Conservation (phyloP, 805 yeast genomes). For the Candida ortonii region DNA sequence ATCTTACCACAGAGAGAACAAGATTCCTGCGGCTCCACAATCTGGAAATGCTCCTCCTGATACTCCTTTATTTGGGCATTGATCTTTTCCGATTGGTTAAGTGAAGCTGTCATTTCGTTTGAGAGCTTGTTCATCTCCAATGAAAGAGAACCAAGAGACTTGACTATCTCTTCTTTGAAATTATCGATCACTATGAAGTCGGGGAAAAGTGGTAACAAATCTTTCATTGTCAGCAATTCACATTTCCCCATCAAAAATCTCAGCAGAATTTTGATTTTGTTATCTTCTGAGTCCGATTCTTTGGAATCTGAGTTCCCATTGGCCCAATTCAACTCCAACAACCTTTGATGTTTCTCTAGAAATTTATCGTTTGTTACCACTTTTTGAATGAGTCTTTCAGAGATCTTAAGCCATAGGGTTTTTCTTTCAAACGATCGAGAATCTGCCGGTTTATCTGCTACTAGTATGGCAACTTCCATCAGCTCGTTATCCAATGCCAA, state of each 20-base stretch:
- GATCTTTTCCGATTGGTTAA: slow-evolving; percentile 56
- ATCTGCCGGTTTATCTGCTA: slow-evolving; percentile 50
- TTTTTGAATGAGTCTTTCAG: slow-evolving; percentile 44
- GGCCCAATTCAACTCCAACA: slow-evolving; percentile 16
- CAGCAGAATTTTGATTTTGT: slow-evolving; percentile 32
- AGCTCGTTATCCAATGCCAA: slow-evolving; percentile 64
- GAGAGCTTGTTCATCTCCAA: slow-evolving; percentile 61
- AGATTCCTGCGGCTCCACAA: slow-evolving; percentile 79
- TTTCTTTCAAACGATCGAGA: slow-evolving; percentile 48
- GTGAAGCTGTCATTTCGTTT: slow-evolving; percentile 71
- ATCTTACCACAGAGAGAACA: slow-evolving; percentile 73
- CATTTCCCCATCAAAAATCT: slow-evolving; percentile 42
- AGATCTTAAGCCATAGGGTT: slow-evolving; percentile 69
- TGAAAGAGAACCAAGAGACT: slow-evolving; percentile 74
- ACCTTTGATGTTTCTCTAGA: slow-evolving; percentile 20
- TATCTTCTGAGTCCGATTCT: slow-evolving; percentile 31
- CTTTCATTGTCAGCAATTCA: slow-evolving; percentile 65
- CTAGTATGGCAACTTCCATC: slow-evolving; percentile 53
- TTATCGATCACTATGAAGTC: slow-evolving; percentile 78
- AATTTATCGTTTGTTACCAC: slow-evolving; percentile 30
- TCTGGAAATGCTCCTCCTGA: slow-evolving; percentile 51
- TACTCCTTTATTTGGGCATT: slow-evolving; percentile 54
- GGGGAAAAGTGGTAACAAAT: slow-evolving; percentile 80
- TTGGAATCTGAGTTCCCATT: slow-evolving; percentile 7
- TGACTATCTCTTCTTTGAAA: slow-evolving; percentile 78